A percentile compares a stretch with the other conserved stretches of the same genome.
phyloP scores from a whole-genome alignment of 257 asterid genomes.

The Solanum bulbocastanum region DNA sequence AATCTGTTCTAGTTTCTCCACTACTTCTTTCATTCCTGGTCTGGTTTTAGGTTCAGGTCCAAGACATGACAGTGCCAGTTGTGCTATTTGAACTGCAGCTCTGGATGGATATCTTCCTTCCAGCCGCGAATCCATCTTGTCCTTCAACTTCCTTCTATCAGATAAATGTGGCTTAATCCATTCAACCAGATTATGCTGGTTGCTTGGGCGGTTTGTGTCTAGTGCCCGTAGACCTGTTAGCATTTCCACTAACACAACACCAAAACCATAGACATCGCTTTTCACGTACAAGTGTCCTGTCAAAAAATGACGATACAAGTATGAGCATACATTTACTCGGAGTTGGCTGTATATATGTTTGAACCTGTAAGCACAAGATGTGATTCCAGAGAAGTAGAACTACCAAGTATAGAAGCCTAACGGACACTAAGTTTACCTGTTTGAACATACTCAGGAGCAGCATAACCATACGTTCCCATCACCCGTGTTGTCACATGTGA shows the following conservation, averaged over 20 bases:
- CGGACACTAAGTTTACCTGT: conserved; percentile 29
- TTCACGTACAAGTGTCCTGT: conserved; percentile 62
- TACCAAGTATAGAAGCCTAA: not conserved
- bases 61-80: conserved; percentile 50
- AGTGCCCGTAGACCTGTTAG: conserved; percentile 56
- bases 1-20: conserved; percentile 30
- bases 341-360: not conserved
- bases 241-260: conserved; percentile 61
- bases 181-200: conserved; percentile 39
- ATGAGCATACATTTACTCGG: not conserved
- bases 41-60: conserved; percentile 46
- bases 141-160: conserved; percentile 46
- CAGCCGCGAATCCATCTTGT: conserved; percentile 44
- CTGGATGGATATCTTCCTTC: conserved; percentile 56
- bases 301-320: not conserved
- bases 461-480: conserved; percentile 75
- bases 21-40: conserved; percentile 58
- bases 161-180: conserved; percentile 65
- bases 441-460: conserved; percentile 70
- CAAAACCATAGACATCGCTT: conserved; percentile 72
- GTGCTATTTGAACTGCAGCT: conserved; percentile 41
- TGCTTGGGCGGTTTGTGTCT: conserved; percentile 39
- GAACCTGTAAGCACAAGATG: not conserved
- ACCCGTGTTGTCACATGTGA: conserved; percentile 63
- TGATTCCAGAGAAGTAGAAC: not conserved